These are phyloP conservation scores for Colletotrichum sp. DNA, from an alignment of 2,329 filamentous ascomycete genomes.

Conservation along the genomic window DNA sequence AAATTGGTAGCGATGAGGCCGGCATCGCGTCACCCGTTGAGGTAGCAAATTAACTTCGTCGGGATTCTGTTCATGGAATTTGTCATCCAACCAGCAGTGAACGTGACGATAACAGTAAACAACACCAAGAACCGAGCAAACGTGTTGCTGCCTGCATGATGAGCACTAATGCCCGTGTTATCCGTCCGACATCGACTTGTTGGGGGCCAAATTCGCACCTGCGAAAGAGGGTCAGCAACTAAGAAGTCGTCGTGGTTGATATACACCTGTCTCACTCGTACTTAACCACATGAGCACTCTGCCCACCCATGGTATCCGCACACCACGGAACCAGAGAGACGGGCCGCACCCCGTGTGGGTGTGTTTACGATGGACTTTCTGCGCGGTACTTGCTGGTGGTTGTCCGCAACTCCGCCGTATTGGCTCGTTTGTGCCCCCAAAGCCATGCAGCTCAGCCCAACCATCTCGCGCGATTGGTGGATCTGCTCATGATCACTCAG, in stretches of 20 bases:
- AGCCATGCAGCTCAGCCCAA: slow-evolving; percentile 6
- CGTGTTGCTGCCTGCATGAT: not conserved
- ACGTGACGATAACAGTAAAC: not conserved
- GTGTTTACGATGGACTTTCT: not conserved
- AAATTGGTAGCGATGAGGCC: slow-evolving; percentile 17
- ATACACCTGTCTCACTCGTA: not conserved
- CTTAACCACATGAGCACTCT: slow-evolving; percentile 1
- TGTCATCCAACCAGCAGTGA: not conserved
- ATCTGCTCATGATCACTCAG: slow-evolving; percentile 5
- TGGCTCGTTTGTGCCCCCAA: slow-evolving; percentile 3
- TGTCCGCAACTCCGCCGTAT: not conserved
- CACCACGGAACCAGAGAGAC: not conserved
- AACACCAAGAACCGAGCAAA: not conserved
- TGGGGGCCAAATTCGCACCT: not conserved
- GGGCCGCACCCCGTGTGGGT: slow-evolving; percentile 14
- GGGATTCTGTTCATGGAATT: not conserved
- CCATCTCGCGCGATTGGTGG: slow-evolving; percentile 9
- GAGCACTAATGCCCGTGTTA: not conserved
- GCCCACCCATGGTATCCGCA: not conserved
- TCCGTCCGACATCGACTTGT: not conserved
- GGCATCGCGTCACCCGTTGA: slow-evolving; percentile 20
- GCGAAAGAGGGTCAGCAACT: slow-evolving; percentile 1
- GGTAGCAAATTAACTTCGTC: slow-evolving; percentile 14
- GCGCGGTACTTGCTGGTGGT: slow-evolving; percentile 14
- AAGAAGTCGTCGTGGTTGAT: slow-evolving; percentile 5